These are phyloP conservation scores for Solanum chilense DNA, from an alignment of 257 asterid species.

Conservation along the genomic window DNA sequence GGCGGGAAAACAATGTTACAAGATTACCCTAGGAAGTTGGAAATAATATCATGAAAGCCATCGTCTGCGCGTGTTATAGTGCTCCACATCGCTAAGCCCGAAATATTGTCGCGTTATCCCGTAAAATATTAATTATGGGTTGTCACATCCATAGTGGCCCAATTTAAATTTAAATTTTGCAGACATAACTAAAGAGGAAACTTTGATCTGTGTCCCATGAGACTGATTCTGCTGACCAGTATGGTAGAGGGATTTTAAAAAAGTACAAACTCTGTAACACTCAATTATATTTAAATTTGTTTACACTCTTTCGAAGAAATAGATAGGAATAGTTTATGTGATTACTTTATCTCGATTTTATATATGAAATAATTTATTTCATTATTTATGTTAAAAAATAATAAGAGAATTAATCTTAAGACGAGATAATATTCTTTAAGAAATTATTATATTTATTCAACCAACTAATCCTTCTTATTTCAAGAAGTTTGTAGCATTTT, in stretches of 20 bases:
- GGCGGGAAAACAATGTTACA: neutral
- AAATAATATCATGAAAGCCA: constrained; percentile 3
- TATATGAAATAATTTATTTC: neutral
- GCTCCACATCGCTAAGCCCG: neutral
- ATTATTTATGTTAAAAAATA: neutral
- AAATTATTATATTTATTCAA: neutral
- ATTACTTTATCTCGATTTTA: no score
- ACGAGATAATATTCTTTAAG: neutral
- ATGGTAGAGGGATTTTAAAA: neutral
- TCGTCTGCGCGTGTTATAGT: neutral
- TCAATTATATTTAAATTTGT: neutral
- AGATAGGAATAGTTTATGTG: no score
- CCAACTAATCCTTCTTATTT: neutral
- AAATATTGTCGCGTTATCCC: neutral
- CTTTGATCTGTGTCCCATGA: neutral
- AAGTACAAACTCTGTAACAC: neutral
- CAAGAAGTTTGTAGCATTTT: neutral
- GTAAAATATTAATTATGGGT: neutral
- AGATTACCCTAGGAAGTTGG: neutral
- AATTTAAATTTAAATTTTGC: neutral
- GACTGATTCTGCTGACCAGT: neutral
- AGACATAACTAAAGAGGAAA: neutral
- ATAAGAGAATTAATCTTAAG: neutral
- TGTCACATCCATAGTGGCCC: neutral
- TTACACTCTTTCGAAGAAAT: neutral